phyloP scores from a whole-genome alignment of 257 asterid genomes.

The Gynochthodes officinalis region DNA sequence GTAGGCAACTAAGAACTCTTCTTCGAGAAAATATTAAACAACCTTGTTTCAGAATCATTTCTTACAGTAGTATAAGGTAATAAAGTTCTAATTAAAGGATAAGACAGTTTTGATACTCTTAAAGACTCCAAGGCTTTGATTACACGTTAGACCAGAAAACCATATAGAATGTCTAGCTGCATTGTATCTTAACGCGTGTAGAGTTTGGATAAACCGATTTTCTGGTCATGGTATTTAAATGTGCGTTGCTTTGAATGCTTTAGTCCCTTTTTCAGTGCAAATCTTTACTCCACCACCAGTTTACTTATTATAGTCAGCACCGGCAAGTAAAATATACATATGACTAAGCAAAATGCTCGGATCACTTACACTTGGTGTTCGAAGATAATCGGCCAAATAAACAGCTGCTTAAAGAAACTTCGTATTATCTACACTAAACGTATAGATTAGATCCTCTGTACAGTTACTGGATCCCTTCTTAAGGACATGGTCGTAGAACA shows the following conservation, averaged over 20 bases:
- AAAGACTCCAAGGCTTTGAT: constrained; percentile 9
- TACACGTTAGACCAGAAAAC: not conserved
- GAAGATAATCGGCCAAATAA: not conserved
- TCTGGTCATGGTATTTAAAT: not conserved
- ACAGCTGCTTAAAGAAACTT: not conserved
- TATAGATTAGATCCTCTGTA: not conserved
- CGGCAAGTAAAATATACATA: not conserved
- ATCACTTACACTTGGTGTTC: constrained; percentile 1
- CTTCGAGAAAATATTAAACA: constrained; percentile 5
- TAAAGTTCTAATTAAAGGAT: constrained; percentile 7
- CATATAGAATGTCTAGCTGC: constrained; percentile 9
- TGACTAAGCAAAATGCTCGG: not conserved
- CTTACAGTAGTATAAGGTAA: constrained; percentile 6
- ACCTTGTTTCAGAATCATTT: constrained; percentile 2
- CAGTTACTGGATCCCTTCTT: not conserved
- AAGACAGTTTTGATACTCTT: constrained; percentile 12
- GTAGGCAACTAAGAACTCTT: constrained; percentile 5
- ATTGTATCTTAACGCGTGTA: constrained; percentile 15
- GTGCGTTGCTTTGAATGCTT: not conserved
- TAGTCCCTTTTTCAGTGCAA: constrained; percentile 1
- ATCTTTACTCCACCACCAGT: not conserved
- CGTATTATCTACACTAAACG: not conserved
- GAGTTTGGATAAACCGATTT: not conserved
- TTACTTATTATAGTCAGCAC: not conserved
- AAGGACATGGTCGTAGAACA: not conserved